Evolutionary conservation across 768 basidiomycete genomes (phyloP).

Genomic region (Porphyrellus cyaneotinctus): DNA sequence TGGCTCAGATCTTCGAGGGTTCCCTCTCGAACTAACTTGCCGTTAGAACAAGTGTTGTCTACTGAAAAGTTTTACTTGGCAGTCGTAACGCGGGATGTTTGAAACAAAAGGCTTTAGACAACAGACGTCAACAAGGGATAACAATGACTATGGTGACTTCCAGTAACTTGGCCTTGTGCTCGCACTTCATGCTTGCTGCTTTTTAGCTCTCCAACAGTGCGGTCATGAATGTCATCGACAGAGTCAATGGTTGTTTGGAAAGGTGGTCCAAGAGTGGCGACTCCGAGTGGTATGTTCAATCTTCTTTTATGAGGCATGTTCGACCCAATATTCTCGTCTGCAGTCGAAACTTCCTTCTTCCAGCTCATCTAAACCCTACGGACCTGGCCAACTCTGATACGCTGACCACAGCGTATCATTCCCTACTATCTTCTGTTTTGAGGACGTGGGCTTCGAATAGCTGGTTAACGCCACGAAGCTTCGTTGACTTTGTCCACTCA

Average conservation of each 20-base stretch:
- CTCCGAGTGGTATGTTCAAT: constrained; percentile 50
- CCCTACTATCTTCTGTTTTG: constrained; percentile 58
- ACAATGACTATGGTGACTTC: constrained; percentile 23
- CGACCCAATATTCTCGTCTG: constrained; percentile 10
- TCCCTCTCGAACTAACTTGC: too few relatives aligned
- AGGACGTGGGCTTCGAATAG: constrained; percentile 50
- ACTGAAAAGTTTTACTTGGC: too few relatives aligned
- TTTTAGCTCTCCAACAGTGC: constrained; percentile 6
- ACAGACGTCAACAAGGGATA: constrained; percentile 27
- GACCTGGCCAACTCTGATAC: constrained; percentile 51
- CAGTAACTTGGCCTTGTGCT: constrained; percentile 8
- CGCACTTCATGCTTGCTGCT: constrained; percentile 15
- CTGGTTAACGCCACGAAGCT: constrained; percentile 43
- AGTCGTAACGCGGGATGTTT: constrained; percentile 13
- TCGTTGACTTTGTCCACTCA: constrained; percentile 62
- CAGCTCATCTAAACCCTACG: constrained; percentile 56
- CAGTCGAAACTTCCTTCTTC: constrained; percentile 60
- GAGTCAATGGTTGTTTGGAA: constrained; percentile 45
- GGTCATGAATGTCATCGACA: constrained; percentile 59
- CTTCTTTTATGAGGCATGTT: constrained; percentile 16
- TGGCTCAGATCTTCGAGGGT: too few relatives aligned
- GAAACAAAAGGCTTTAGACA: constrained; percentile 18
- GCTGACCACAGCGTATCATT: constrained; percentile 65
- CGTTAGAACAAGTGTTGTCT: too few relatives aligned
- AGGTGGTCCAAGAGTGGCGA: constrained; percentile 60